Conservation (phyloP, 306 rosid genomes). For the Geum urbanum region DNA sequence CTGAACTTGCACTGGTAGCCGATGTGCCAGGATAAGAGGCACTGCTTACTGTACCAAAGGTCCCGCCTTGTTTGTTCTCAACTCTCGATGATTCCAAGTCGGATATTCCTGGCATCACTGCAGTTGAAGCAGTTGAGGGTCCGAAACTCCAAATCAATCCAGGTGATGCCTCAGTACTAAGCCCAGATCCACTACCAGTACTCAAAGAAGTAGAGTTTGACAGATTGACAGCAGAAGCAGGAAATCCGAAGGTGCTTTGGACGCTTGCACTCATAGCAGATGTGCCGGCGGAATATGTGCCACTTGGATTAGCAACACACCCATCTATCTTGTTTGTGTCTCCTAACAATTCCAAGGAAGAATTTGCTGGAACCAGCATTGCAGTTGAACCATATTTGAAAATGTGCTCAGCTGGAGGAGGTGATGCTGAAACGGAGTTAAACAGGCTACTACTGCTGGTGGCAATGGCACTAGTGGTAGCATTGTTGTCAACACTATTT, state of each 20-base stretch:
- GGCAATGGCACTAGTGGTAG: constrained; percentile 17
- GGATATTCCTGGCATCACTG: constrained; percentile 28
- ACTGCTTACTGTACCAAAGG: constrained; percentile 36
- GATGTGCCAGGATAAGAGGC: constrained; percentile 36
- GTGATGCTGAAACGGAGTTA: constrained; percentile 26
- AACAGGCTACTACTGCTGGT: constrained; percentile 21
- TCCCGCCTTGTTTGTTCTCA: constrained; percentile 42
- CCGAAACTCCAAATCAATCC: neutral
- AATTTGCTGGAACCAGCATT: constrained; percentile 23
- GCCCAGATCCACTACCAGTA: constrained; percentile 29
- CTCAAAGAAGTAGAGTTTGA: constrained; percentile 27
- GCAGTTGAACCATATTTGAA: constrained; percentile 43
- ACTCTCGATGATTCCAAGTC: constrained; percentile 30
- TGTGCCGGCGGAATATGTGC: constrained; percentile 34
- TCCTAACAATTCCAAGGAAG: constrained; percentile 34
- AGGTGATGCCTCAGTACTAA: constrained; percentile 35
- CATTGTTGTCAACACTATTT: neutral
- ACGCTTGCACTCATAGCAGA: constrained; percentile 38
- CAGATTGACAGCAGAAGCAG: constrained; percentile 49
- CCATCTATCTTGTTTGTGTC: constrained; percentile 43
- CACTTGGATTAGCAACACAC: constrained; percentile 33
- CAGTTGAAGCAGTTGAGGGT: constrained; percentile 24
- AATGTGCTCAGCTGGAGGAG: constrained; percentile 20
- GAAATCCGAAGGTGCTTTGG: constrained; percentile 41
- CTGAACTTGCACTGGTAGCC: constrained; percentile 37